phyloP scores from a whole-genome alignment of 495 filamentous ascomycete species.

The Elaphomyces granulatus region DNA sequence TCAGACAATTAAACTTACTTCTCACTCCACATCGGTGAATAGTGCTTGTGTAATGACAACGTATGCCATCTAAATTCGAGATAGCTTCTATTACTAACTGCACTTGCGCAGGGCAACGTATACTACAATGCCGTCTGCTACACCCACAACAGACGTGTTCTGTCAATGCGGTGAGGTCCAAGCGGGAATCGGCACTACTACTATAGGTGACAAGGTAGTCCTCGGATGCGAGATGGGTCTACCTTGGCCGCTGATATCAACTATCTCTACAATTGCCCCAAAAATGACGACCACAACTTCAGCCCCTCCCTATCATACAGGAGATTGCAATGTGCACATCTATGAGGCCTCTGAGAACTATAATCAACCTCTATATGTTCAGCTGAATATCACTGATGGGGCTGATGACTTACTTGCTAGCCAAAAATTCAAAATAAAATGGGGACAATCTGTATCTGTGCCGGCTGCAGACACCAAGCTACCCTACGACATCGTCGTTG shows the following conservation, averaged over 20 bases:
- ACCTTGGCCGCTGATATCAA: background rate
- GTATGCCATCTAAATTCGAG: background rate
- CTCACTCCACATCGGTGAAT: background rate
- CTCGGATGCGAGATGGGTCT: background rate
- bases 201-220: conserved; percentile 1
- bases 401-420: background rate
- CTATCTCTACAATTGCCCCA: conserved; percentile 1
- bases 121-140: background rate
- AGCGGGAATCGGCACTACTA: background rate
- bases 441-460: background rate
- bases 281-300: too few species aligned
- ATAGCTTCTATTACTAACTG: too few species aligned
- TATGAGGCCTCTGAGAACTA: conserved; percentile 2
- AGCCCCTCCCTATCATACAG: conserved; percentile 2
- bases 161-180: conserved; percentile 1
- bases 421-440: conserved; percentile 1
- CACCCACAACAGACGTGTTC: background rate
- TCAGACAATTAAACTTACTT: conserved; percentile 2
- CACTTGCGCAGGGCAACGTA: background rate
- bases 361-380: background rate
- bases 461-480: background rate
- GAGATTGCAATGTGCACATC: background rate
- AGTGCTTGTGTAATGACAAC: background rate
- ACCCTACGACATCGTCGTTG: conserved; percentile 2
- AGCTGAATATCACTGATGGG: conserved; percentile 1